These are phyloP conservation scores for Lyophyllum shimeji DNA, from an alignment of 768 basidiomycete species.

Conservation along the genomic window DNA sequence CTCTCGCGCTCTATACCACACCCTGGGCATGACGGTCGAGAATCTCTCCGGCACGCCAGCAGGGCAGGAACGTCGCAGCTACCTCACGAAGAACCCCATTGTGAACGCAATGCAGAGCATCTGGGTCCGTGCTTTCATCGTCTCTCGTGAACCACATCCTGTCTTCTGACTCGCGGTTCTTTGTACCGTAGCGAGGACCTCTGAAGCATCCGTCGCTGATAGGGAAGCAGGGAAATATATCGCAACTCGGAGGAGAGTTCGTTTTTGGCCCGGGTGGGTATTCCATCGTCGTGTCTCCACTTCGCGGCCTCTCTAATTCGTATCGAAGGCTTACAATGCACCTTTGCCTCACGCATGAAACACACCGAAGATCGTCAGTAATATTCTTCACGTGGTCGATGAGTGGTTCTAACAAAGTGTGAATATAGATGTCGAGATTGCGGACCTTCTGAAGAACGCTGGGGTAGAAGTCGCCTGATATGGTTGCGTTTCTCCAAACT, in stretches of 20 bases:
- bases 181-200: constrained; percentile 30
- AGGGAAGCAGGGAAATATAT: constrained; percentile 64
- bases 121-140: constrained; percentile 34
- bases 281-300: constrained; percentile 11
- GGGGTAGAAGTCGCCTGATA: constrained; percentile 25
- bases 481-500: not conserved
- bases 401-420: not conserved
- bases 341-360: constrained; percentile 57
- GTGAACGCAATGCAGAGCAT: constrained; percentile 37
- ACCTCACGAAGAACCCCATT: constrained; percentile 34
- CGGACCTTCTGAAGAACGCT: constrained; percentile 45
- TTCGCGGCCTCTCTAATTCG: not conserved
- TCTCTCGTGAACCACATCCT: not conserved
- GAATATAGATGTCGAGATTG: constrained; percentile 44
- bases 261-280: constrained; percentile 60
- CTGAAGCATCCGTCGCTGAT: constrained; percentile 43
- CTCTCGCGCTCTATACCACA: constrained; percentile 52
- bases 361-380: constrained; percentile 60
- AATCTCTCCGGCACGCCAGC: constrained; percentile 43
- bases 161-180: not conserved
- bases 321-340: constrained; percentile 37
- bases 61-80: constrained; percentile 43
- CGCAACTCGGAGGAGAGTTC: constrained; percentile 65
- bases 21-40: constrained; percentile 61
- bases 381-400: constrained; percentile 19